Conservation (phyloP, 495 filamentous ascomycete genomes). For the Aspergillus carlsbadensis region DNA sequence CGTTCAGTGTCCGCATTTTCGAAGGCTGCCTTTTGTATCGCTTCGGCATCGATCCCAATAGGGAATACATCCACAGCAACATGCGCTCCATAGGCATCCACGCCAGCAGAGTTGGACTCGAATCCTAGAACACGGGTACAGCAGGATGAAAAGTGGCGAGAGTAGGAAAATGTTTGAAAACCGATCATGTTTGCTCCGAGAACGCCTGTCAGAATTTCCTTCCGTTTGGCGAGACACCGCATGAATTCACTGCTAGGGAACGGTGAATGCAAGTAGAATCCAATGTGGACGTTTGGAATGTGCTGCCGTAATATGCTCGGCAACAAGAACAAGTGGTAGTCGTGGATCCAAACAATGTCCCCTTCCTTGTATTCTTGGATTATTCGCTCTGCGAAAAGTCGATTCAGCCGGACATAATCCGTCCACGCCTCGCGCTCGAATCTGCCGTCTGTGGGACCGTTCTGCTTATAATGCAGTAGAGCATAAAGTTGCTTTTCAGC, state of each 20-base stretch:
- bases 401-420: constrained; percentile 85
- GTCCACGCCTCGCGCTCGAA: constrained; percentile 80
- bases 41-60: constrained; percentile 80
- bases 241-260: constrained; percentile 95
- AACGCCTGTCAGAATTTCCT: constrained; percentile 83
- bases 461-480: constrained; percentile 89
- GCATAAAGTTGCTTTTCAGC: constrained; percentile 88
- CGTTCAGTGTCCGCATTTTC: constrained; percentile 62
- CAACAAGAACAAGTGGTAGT: constrained; percentile 85
- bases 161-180: constrained; percentile 92
- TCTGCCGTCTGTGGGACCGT: constrained; percentile 80
- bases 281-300: constrained; percentile 79
- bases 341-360: constrained; percentile 87
- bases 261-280: constrained; percentile 88
- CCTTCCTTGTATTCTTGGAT: constrained; percentile 82
- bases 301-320: constrained; percentile 81
- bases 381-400: constrained; percentile 83
- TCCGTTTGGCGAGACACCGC: constrained; percentile 77
- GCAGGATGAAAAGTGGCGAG: constrained; percentile 86
- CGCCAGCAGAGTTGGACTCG: constrained; percentile 73
- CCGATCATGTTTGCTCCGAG: constrained; percentile 87
- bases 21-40: constrained; percentile 70
- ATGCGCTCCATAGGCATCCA: constrained; percentile 84
- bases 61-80: constrained; percentile 88
- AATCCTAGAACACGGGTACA: constrained; percentile 86